Conservation (phyloP, 352 stramenopile species). For the Phytophthora tentaculata region DNA sequence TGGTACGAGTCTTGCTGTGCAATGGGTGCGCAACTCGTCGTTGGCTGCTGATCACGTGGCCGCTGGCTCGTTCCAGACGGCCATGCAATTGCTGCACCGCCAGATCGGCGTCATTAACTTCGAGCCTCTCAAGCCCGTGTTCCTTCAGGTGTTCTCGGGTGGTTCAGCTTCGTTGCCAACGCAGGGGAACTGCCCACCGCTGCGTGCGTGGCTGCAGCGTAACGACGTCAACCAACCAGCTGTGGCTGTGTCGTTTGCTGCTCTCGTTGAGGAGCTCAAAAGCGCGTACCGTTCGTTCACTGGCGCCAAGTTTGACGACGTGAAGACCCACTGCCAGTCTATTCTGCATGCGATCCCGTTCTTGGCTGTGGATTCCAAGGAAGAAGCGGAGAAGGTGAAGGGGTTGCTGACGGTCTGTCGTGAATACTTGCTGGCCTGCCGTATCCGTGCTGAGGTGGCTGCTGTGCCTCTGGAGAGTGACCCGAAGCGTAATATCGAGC, state of each 20-base stretch:
- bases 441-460: slow-evolving; percentile 92
- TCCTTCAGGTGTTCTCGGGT: slow-evolving; percentile 88
- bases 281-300: slow-evolving; percentile 97
- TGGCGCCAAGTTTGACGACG: slow-evolving; percentile 97
- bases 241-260: slow-evolving; percentile 88
- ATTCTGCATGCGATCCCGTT: slow-evolving; percentile 97
- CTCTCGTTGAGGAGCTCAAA: slow-evolving; percentile 94
- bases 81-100: slow-evolving; percentile 98
- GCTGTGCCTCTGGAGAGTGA: slow-evolving; percentile 71
- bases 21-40: slow-evolving; percentile 97
- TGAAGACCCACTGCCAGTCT: slow-evolving; percentile 92
- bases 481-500: slow-evolving; percentile 94
- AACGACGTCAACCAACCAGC: slow-evolving; percentile 89
- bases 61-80: slow-evolving; percentile 95
- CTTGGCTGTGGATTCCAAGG: slow-evolving; percentile 92
- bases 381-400: slow-evolving; percentile 94
- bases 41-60: slow-evolving; percentile 98
- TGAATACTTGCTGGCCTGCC: slow-evolving; percentile 98
- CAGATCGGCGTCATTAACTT: slow-evolving; percentile 99
- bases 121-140: slow-evolving; percentile 92
- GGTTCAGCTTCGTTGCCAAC: slow-evolving; percentile 82
- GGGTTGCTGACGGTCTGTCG: slow-evolving; percentile 96
- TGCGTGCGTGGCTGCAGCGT: slow-evolving; percentile 85
- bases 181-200: slow-evolving; percentile 78
- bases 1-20: slow-evolving; percentile 87